Percentiles rank a stretch among this genome's conserved stretches.
These are phyloP conservation scores for Claviceps fusiformis DNA, from an alignment of 2,329 filamentous ascomycete species.

Conservation along the genomic window DNA sequence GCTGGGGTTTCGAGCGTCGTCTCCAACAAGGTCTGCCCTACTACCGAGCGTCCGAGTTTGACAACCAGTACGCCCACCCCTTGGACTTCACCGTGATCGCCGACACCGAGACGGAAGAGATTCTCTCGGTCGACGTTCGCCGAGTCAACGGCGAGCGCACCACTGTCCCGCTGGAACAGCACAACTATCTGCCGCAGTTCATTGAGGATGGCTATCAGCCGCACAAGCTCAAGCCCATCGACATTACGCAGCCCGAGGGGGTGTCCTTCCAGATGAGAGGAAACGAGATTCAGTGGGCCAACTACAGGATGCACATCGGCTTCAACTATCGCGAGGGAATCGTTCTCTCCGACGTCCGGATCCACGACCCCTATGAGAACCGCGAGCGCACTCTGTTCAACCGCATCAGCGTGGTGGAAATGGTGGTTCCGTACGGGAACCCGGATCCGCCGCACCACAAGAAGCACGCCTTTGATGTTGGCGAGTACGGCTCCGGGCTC, in stretches of 20 bases:
- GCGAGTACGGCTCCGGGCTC: conserved; percentile 50
- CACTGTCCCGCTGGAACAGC: conserved; percentile 25
- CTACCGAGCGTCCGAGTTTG: conserved; percentile 58
- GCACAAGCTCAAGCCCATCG: conserved; percentile 23
- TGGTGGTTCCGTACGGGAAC: conserved; percentile 58
- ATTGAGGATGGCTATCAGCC: conserved; percentile 21
- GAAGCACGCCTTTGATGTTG: conserved; percentile 58
- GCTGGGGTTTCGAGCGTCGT: conserved; percentile 57
- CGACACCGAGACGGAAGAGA: conserved; percentile 34
- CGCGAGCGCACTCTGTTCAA: conserved; percentile 48
- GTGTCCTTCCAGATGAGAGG: conserved; percentile 33
- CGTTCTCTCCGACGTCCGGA: conserved; percentile 55
- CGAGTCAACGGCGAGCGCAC: conserved; percentile 33
- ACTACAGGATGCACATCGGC: conserved; percentile 57
- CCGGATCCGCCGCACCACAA: conserved; percentile 48
- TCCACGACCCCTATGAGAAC: conserved; percentile 35
- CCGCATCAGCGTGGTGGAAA: conserved; percentile 53
- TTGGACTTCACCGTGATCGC: conserved; percentile 33
- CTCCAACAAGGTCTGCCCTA: conserved; percentile 75
- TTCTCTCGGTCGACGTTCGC: conserved; percentile 29
- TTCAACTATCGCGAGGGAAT: conserved; percentile 61
- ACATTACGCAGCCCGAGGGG: conserved; percentile 26
- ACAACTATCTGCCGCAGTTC: conserved; percentile 25
- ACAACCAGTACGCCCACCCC: conserved; percentile 48
- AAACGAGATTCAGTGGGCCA: conserved; percentile 42